phyloP scores from a whole-genome alignment of 2,329 filamentous ascomycete species.

The Talaromyces atroroseus region DNA sequence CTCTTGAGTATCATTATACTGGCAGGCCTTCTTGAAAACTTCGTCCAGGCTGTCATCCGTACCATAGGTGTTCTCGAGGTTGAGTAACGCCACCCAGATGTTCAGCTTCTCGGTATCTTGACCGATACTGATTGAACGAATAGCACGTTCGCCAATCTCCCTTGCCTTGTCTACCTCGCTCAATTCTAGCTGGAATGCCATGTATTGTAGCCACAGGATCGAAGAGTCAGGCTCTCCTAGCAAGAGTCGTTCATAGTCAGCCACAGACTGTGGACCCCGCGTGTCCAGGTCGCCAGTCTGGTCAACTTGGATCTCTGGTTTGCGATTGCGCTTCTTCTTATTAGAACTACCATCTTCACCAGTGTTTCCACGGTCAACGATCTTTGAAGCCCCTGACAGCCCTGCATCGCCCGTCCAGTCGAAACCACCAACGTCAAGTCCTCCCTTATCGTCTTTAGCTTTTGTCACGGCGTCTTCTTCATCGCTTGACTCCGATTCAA shows the following conservation, averaged over 20 bases:
- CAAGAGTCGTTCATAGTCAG: conserved; percentile 89
- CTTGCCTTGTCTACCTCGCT: conserved; percentile 84
- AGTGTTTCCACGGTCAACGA: conserved; percentile 44
- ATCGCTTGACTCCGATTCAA: conserved; percentile 44
- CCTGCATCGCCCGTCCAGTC: conserved; percentile 72
- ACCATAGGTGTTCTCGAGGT: conserved; percentile 87
- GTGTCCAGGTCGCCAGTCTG: conserved; percentile 86
- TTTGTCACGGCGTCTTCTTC: conserved; percentile 43
- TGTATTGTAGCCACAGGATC: conserved; percentile 89
- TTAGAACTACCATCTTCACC: conserved; percentile 43
- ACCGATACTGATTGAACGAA: conserved; percentile 83
- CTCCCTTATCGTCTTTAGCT: conserved; percentile 41
- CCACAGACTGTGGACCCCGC: conserved; percentile 79
- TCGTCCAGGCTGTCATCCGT: conserved; percentile 75
- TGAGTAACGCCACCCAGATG: conserved; percentile 90
- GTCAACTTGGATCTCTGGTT: conserved; percentile 75
- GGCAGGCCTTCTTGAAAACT: conserved; percentile 85
- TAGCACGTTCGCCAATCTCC: conserved; percentile 81
- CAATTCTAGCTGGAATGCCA: conserved; percentile 95
- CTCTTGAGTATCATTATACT: conserved; percentile 87
- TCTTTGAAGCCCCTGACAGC: conserved; percentile 44
- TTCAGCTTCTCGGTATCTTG: conserved; percentile 92
- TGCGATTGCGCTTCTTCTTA: conserved; percentile 71
- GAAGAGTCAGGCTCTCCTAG: conserved; percentile 92
- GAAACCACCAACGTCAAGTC: conserved; percentile 70